Conservation (phyloP, 169 alveolate species). For the Miamiensis avidus region DNA sequence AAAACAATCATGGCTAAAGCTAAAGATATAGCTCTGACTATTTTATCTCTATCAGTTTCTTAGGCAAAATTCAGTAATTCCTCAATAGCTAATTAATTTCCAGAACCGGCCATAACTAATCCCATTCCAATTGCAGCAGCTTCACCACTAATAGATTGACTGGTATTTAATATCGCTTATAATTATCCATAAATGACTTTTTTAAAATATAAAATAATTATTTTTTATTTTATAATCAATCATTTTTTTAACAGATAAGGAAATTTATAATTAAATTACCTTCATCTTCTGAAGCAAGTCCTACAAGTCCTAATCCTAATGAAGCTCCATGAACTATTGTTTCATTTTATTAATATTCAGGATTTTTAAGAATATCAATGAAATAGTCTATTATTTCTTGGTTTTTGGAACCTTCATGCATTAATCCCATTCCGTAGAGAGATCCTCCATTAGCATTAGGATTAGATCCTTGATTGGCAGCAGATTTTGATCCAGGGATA, state of each 20-base stretch:
- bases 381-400: constrained; percentile 77
- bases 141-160: constrained; percentile 97
- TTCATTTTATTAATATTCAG: constrained; percentile 72
- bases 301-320: constrained; percentile 95
- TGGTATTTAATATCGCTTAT: constrained; percentile 90
- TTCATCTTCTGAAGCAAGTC: constrained; percentile 89
- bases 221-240: no score
- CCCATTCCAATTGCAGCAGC: constrained; percentile 98
- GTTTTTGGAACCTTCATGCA: constrained; percentile 91
- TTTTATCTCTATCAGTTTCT: constrained; percentile 98
- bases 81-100: constrained; percentile 85
- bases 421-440: constrained; percentile 95
- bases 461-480: constrained; percentile 16
- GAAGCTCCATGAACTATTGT: constrained; percentile 96
- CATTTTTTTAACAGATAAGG: no score
- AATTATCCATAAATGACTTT: constrained; percentile 50
- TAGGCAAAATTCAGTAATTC: constrained; percentile 93
- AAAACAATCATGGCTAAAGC: constrained; percentile 95
- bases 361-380: constrained; percentile 74
- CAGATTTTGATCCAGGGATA: constrained; percentile 24
- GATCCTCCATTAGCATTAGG: constrained; percentile 96
- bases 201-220: neutral
- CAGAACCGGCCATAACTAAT: constrained; percentile 92
- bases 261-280: constrained; percentile 9
- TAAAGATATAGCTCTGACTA: constrained; percentile 95